Conservation (phyloP, 768 basidiomycete species). For the Trametes punicea region DNA sequence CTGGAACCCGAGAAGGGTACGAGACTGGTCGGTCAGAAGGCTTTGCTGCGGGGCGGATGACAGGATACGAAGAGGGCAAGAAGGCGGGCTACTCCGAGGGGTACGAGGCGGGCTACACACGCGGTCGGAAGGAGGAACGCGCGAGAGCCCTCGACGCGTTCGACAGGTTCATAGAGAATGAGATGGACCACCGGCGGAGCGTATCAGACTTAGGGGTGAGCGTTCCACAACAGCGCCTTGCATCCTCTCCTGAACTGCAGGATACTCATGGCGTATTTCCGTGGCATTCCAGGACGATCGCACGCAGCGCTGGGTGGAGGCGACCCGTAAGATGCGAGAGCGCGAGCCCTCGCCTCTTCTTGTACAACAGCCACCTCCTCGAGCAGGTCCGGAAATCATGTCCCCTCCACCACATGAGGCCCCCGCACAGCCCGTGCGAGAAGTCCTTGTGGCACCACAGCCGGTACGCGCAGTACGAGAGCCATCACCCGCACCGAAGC, state of each 20-base stretch:
- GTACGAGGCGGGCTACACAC: slow-evolving; percentile 34
- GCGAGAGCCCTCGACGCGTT: slow-evolving; percentile 53
- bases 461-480: slow-evolving; percentile 11
- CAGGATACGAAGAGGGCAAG: slow-evolving; percentile 33
- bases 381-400: not conserved
- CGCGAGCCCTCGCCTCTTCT: slow-evolving; percentile 16
- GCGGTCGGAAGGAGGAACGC: slow-evolving; percentile 49
- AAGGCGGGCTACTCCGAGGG: slow-evolving; percentile 36
- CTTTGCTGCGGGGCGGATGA: slow-evolving; percentile 32
- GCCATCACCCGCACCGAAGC: slow-evolving; percentile 19
- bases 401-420: not conserved
- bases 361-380: not conserved
- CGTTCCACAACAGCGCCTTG: not conserved
- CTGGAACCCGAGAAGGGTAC: slow-evolving; percentile 33
- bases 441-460: slow-evolving; percentile 12
- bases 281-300: slow-evolving; percentile 14
- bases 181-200: slow-evolving; percentile 31
- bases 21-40: slow-evolving; percentile 25
- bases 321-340: slow-evolving; percentile 19
- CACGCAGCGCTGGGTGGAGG: slow-evolving; percentile 22
- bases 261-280: not conserved
- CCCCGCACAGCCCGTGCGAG: not conserved
- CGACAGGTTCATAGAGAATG: slow-evolving; percentile 50
- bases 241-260: not conserved
- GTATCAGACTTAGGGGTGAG: slow-evolving; percentile 17